Evolutionary conservation across 2,329 filamentous ascomycete species (phyloP), one percentile per base, ranked within the genome.

Genomic region (Trichoderma sp.): DNA sequence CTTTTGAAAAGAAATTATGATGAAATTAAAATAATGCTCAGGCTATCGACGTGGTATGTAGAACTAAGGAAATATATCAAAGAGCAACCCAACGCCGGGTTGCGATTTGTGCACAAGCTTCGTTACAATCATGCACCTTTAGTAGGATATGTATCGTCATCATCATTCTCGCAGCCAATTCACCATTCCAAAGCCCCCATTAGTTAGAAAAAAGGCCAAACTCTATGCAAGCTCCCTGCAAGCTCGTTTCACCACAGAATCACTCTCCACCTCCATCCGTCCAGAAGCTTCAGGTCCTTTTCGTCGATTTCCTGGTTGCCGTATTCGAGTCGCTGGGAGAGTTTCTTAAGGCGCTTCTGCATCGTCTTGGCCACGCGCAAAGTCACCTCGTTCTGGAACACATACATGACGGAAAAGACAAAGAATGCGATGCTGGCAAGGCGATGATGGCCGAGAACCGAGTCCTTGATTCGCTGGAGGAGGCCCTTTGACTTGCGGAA

Each of bases 371-470:
- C 88, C 4, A 90, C 88, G 5, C 89, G 86, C 64, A 91, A 80
- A 71, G 87, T 85, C 24, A 91, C 89, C 80, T 91, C 89, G 79
- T 89, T 90, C 79, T 87, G 86, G 77, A 91, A 91, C 14, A 91
- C 86, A 80, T 89, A 91, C 53, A 91, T 82, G 24, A 90, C 87
- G 3, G 88, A 87, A 77, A 91, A 88, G 3, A 91, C 88, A 38
- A 91, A 87, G 77, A 89, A 87, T 9, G 87, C 87, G 11, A 90
- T 77, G 45, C 86, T 86, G 1, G 89, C 88, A 31, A 90, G 80
- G 2, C 53, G 69, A 27, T 85, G 80, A 16, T 86, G 86, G 5
- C 87, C 85, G 11, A 85, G 82, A 1, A 88, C 80, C 7, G 85
- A 84, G 63, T 84, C 81, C 72, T 87, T 83, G 79, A 91, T 89